Conservation (phyloP, 2,329 filamentous ascomycete species). For the Biscogniauxia sp. region DNA sequence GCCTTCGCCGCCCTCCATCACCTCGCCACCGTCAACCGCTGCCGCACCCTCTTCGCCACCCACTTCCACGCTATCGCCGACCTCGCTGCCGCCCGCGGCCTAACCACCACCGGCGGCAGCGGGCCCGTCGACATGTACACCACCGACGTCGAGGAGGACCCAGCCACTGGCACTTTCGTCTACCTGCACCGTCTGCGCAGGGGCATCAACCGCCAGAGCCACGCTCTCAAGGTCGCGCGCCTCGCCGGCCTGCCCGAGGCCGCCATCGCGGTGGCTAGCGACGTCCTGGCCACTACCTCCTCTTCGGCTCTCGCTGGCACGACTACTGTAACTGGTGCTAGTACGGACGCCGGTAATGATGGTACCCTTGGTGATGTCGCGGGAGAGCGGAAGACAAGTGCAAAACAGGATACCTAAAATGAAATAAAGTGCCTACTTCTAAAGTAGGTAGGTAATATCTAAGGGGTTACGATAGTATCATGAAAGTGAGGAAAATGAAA, state of each 20-base stretch:
- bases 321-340: no score
- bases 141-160: slow-evolving; percentile 80
- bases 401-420: no score
- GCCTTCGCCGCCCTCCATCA: slow-evolving; percentile 87
- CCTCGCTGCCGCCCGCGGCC: slow-evolving; percentile 57
- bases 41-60: slow-evolving; percentile 92
- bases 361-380: not conserved
- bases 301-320: no score
- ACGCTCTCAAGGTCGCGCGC: slow-evolving; percentile 91
- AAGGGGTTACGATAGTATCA: no score
- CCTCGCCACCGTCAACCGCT: slow-evolving; percentile 70
- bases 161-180: slow-evolving; percentile 62
- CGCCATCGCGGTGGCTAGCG: slow-evolving; percentile 66
- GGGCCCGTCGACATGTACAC: slow-evolving; percentile 70
- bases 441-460: no score
- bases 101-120: slow-evolving; percentile 32
- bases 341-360: not conserved
- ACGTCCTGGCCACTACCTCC: slow-evolving; percentile 43
- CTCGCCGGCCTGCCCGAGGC: slow-evolving; percentile 77
- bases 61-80: slow-evolving; percentile 88
- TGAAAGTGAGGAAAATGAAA: no score
- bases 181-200: slow-evolving; percentile 80
- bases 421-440: no score
- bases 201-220: slow-evolving; percentile 82
- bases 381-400: no score